Evolutionary conservation across 371 early-diverging fungal species (phyloP).

Genomic region (Mortierella sp.): DNA sequence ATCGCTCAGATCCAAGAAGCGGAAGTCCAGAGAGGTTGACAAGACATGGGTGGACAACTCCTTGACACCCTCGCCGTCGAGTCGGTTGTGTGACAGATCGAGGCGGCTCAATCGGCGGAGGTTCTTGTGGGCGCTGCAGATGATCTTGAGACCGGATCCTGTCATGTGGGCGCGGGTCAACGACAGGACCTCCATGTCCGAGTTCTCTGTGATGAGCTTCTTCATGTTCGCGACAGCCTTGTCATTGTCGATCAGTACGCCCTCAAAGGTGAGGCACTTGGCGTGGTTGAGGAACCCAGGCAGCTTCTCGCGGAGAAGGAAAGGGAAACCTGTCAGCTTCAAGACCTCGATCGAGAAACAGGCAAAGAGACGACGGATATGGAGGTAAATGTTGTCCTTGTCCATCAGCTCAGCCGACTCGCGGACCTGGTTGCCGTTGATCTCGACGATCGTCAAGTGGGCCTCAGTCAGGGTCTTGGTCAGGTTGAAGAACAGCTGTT

Average conservation of each 20-base stretch:
- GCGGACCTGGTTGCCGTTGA: constrained; percentile 43
- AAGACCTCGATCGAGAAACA: constrained; percentile 38
- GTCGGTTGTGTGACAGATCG: constrained; percentile 40
- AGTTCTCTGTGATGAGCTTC: constrained; percentile 44
- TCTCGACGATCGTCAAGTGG: constrained; percentile 47
- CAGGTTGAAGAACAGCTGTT: constrained; percentile 33
- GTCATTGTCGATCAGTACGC: constrained; percentile 51
- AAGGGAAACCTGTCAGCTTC: constrained; percentile 44
- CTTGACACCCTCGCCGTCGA: constrained; percentile 48
- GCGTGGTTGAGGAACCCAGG: constrained; percentile 37
- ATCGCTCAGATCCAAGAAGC: constrained; percentile 38
- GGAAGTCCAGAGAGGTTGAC: constrained; percentile 36
- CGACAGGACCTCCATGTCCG: constrained; percentile 42
- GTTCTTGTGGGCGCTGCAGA: constrained; percentile 39
- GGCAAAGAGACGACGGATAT: constrained; percentile 46
- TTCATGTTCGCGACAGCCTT: constrained; percentile 54
- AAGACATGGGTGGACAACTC: constrained; percentile 31
- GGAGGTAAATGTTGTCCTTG: constrained; percentile 49
- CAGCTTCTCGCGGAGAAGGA: constrained; percentile 43
- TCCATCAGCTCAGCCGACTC: constrained; percentile 50
- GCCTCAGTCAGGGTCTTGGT: constrained; percentile 33
- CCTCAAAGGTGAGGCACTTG: constrained; percentile 40
- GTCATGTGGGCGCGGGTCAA: constrained; percentile 38
- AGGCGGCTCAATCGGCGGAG: constrained; percentile 38
- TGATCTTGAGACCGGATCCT: constrained; percentile 43